Evolutionary conservation across 176 grass and related monocot species (phyloP).

Genomic region (Zoysia pacifica): DNA sequence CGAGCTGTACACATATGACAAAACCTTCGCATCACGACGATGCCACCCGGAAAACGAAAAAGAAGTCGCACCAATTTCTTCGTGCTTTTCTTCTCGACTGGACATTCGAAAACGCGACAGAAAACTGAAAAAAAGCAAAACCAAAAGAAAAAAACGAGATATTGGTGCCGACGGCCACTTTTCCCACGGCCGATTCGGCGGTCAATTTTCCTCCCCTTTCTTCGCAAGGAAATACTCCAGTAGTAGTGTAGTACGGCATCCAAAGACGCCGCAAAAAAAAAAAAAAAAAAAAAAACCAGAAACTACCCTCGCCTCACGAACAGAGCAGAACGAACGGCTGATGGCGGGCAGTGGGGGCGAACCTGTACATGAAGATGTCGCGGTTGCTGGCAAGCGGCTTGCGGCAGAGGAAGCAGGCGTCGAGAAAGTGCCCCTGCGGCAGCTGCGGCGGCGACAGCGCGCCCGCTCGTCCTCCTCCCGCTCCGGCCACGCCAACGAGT

Average conservation of each 20-base stretch:
- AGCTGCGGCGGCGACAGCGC: not conserved
- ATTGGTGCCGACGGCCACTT: constrained; percentile 25
- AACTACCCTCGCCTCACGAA: not conserved
- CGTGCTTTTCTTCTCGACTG: not conserved
- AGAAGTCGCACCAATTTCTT: not conserved
- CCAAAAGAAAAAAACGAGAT: not conserved
- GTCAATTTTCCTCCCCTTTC: constrained; percentile 15
- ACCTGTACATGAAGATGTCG: constrained; percentile 99
- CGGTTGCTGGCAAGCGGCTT: constrained; percentile 77
- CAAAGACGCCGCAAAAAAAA: constrained; percentile 37
- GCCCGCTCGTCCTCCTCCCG: not conserved
- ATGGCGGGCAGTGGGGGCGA: not conserved
- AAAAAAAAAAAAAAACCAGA: constrained; percentile 1
- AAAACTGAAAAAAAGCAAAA: not conserved
- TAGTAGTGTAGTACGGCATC: constrained; percentile 2
- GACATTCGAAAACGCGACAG: not conserved
- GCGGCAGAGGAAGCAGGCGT: constrained; percentile 91
- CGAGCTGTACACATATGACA: constrained; percentile 23
- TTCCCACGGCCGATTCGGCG: constrained; percentile 19
- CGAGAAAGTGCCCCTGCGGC: constrained; percentile 69
- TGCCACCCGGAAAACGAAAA: constrained; percentile 4
- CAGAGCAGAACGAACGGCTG: not conserved
- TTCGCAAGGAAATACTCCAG: not conserved
- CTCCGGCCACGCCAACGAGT: not conserved
- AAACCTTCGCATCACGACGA: constrained; percentile 34